Conservation (phyloP, 1,284 basidiomycete genomes). For the Rhodotorula sp. region DNA sequence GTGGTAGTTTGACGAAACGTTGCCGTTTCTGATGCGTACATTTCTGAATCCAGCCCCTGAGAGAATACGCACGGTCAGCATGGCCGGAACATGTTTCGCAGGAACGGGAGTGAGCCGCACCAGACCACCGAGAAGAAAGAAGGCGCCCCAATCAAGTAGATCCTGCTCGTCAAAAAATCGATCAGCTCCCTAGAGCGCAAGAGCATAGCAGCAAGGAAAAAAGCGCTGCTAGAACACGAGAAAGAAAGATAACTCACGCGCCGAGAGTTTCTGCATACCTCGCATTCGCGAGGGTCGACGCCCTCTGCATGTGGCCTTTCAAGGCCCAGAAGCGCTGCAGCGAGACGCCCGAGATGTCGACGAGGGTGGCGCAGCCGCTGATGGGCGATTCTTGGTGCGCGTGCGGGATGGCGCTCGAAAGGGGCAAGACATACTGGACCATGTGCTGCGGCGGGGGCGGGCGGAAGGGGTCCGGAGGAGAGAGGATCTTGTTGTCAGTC, state of each 20-base stretch:
- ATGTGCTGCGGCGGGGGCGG: constrained; percentile 59
- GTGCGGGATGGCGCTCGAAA: constrained; percentile 54
- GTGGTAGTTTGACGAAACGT: no score
- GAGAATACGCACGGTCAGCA: neutral
- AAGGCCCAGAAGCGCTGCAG: constrained; percentile 59
- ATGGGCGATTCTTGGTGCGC: constrained; percentile 60
- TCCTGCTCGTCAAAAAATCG: constrained; percentile 4
- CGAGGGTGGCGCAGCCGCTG: constrained; percentile 67
- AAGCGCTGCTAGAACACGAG: no score
- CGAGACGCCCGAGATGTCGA: constrained; percentile 65
- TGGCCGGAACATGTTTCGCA: neutral
- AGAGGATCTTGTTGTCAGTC: constrained; percentile 56
- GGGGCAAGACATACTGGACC: constrained; percentile 62
- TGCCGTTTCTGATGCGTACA: no score
- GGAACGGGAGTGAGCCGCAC: neutral
- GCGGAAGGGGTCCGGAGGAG: no score
- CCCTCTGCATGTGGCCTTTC: constrained; percentile 64
- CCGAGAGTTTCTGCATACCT: constrained; percentile 66
- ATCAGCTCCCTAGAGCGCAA: neutral
- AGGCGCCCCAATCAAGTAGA: constrained; percentile 68
- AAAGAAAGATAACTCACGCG: constrained; percentile 1
- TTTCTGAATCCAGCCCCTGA: constrained; percentile 71
- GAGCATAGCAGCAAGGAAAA: neutral
- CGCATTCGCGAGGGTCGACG: constrained; percentile 70
- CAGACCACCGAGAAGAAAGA: constrained; percentile 58